Conservation (phyloP, 2,329 filamentous ascomycete genomes). For the Phialocephala sp. region DNA sequence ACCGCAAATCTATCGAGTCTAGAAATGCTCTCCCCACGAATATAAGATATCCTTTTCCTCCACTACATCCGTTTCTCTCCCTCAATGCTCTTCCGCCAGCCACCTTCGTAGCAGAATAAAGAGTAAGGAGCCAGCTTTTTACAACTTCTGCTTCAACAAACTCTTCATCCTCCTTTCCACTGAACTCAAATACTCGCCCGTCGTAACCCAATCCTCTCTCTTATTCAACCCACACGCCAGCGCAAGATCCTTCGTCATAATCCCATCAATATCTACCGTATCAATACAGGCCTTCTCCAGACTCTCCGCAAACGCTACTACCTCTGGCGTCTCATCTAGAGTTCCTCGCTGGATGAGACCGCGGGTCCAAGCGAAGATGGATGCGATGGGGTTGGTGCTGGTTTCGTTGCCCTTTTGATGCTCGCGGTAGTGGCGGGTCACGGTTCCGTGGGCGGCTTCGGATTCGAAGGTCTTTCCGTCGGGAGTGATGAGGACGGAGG, state of each 20-base stretch:
- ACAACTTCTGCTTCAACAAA: slow-evolving; percentile 79
- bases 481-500: slow-evolving; percentile 94
- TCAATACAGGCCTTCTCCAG: slow-evolving; percentile 94
- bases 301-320: slow-evolving; percentile 88
- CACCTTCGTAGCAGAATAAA: background rate
- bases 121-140: slow-evolving; percentile 19
- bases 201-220: slow-evolving; percentile 87
- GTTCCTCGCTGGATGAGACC: slow-evolving; percentile 91
- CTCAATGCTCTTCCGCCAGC: background rate
- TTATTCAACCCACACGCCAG: slow-evolving; percentile 89
- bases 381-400: slow-evolving; percentile 97
- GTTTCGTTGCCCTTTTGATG: slow-evolving; percentile 98
- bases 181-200: slow-evolving; percentile 86
- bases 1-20: background rate
- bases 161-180: slow-evolving; percentile 89
- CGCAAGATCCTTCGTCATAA: slow-evolving; percentile 99
- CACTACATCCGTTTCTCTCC: too few species aligned
- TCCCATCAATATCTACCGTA: slow-evolving; percentile 88
- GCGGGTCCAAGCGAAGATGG: slow-evolving; percentile 98
- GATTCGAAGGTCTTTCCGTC: slow-evolving; percentile 97
- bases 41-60: background rate
- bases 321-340: slow-evolving; percentile 89
- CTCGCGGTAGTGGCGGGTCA: slow-evolving; percentile 98
- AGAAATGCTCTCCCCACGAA: background rate
- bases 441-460: slow-evolving; percentile 96